Evolutionary conservation across 345 rosid species (phyloP), one percentile per base, ranked within the genome.

Genomic region (Rubroshorea leprosula): DNA sequence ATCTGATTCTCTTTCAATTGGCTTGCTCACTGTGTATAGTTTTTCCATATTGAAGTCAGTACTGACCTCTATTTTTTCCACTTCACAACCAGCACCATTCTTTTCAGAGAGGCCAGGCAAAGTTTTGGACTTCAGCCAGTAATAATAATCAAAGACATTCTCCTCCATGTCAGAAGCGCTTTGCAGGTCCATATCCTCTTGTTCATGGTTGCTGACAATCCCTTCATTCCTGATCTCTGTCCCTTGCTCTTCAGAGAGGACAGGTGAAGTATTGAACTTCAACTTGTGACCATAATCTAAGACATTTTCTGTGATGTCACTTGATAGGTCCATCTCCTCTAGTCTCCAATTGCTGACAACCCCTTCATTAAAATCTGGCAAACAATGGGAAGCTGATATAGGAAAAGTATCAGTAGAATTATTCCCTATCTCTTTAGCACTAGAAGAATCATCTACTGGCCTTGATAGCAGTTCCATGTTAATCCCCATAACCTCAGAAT

Each of bases 401-500:
- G 39, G 57, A 54, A 9, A 21, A 22, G 22, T 29, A n/a, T 23
- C 55, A 5, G 51, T 27, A 51, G 22, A 21, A 19, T 38, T 18
- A 2, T 57, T 51, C 5, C 11, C 26, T 20, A 21, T 56, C 49
- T 31, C 64, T 31, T 59, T 50, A 38, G 13, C 25, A n/a, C 54
- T 31, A 12, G 27, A 16, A 45, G 54, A 58, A 41, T 44, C 55
- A 49, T 60, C 49, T 18, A 19, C 50, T 25, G 58, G 49, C 38
- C 59, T 46, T 39, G 61, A 43, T 29, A 22, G 39, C 25, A 58
- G 23, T 38, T 62, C 61, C 14, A 51, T 19, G 41, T 50, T 53
- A 20, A 58, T 72, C 31, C 53, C 71, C 14, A 15, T 46, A 51
- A 53, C 49, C 53, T 72, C 73, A 61, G 76, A 67, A 62, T 60